Evolutionary conservation across 2,329 filamentous ascomycete species (phyloP).

Genomic region (Verticillium nubilum): DNA sequence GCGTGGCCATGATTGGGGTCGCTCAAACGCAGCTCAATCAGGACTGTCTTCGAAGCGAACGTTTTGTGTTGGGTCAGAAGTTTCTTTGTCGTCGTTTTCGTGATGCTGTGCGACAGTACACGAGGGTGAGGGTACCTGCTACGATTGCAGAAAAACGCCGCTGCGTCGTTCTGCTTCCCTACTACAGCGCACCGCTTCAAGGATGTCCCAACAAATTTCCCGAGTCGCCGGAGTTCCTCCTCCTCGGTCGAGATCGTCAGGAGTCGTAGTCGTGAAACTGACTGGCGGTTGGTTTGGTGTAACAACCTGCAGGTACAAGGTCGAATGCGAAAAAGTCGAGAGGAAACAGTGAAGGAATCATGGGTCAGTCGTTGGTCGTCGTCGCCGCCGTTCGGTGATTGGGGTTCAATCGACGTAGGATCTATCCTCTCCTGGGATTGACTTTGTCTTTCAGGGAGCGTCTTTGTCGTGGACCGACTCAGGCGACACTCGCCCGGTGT

Average conservation of each 20-base stretch:
- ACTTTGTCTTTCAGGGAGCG: not conserved
- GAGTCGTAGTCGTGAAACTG: no score
- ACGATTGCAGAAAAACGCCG: not conserved
- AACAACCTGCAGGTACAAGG: not conserved
- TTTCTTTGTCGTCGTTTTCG: not conserved
- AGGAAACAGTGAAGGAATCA: not conserved
- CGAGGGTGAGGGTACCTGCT: no score
- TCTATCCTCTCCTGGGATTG: not conserved
- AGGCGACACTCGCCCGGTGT: not conserved
- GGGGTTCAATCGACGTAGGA: not conserved
- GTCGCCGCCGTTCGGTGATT: not conserved
- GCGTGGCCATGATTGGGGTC: conserved; percentile 23
- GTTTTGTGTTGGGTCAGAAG: not conserved
- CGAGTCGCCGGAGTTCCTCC: not conserved
- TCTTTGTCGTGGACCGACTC: not conserved
- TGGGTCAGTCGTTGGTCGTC: not conserved
- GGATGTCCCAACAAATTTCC: not conserved
- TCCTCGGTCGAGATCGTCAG: not conserved
- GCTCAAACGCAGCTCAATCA: not conserved
- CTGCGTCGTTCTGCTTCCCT: not conserved
- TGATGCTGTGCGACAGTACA: not conserved
- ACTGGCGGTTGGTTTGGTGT: not conserved
- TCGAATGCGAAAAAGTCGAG: not conserved
- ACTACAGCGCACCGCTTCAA: not conserved
- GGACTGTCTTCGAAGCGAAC: not conserved